These are phyloP conservation scores for Picochlorum sp. DNA, from an alignment of 139 green algal genomes.

Conservation along the genomic window DNA sequence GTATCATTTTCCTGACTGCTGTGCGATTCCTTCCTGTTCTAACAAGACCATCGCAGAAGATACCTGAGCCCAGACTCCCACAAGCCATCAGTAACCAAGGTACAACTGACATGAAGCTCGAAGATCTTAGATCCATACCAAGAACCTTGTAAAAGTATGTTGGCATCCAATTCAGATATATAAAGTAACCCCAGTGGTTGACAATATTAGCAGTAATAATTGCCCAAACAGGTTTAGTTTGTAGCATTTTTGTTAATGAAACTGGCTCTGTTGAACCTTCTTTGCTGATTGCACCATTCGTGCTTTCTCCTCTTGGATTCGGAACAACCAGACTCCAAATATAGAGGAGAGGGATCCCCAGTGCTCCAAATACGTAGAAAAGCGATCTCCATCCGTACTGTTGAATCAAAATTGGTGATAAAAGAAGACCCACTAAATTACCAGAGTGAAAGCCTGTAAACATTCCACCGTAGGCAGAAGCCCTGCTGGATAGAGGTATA, in stretches of 20 bases:
- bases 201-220: slow-evolving; percentile 76
- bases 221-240: slow-evolving; percentile 53
- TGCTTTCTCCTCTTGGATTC: neutral
- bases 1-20: slow-evolving; percentile 52
- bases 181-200: slow-evolving; percentile 87
- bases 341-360: slow-evolving; percentile 57
- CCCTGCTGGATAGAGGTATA: slow-evolving; percentile 33
- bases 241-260: slow-evolving; percentile 31
- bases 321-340: slow-evolving; percentile 60
- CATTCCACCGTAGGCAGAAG: slow-evolving; percentile 50
- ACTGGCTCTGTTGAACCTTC: neutral
- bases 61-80: slow-evolving; percentile 42
- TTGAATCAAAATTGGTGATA: slow-evolving; percentile 66
- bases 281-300: neutral
- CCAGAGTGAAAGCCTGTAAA: slow-evolving; percentile 78
- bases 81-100: slow-evolving; percentile 79
- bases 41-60: slow-evolving; percentile 65
- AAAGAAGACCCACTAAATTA: slow-evolving; percentile 67
- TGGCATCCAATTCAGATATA: slow-evolving; percentile 92
- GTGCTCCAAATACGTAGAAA: slow-evolving; percentile 67
- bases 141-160: slow-evolving; percentile 72
- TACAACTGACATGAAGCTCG: slow-evolving; percentile 63
- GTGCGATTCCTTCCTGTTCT: slow-evolving; percentile 18
- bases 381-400: slow-evolving; percentile 60
- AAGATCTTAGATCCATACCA: slow-evolving; percentile 56